These are phyloP conservation scores for Pezicula rhizophila DNA, from an alignment of 2,329 filamentous ascomycete species.

Conservation along the genomic window DNA sequence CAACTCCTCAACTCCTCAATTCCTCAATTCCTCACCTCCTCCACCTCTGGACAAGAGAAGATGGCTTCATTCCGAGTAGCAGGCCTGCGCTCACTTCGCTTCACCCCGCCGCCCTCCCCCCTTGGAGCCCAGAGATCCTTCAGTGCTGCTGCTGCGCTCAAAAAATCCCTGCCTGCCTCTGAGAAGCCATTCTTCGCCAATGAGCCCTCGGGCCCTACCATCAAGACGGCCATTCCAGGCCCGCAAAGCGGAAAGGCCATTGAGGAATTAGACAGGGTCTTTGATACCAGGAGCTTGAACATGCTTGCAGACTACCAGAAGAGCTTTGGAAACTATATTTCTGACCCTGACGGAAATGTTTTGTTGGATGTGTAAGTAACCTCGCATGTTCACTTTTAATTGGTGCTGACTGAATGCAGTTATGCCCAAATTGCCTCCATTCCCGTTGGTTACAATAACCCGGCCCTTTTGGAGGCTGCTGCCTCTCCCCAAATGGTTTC, in stretches of 20 bases:
- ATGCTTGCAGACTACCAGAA: constrained; percentile 48
- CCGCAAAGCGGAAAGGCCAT: constrained; percentile 31
- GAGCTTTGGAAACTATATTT: constrained; percentile 47
- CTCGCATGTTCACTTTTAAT: constrained; percentile 4
- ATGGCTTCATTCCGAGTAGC: constrained; percentile 28
- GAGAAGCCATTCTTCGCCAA: constrained; percentile 24
- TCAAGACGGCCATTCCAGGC: constrained; percentile 33
- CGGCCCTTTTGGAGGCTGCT: constrained; percentile 58
- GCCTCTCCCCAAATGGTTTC: constrained; percentile 65
- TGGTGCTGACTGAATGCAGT: constrained; percentile 26
- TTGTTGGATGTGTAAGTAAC: constrained; percentile 40
- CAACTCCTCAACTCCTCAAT: neutral
- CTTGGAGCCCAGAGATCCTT: constrained; percentile 14
- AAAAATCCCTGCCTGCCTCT: constrained; percentile 9
- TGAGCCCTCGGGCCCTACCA: constrained; percentile 24
- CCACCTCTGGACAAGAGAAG: neutral
- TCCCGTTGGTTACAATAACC: constrained; percentile 78
- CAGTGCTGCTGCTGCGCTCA: constrained; percentile 16
- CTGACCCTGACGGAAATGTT: constrained; percentile 44
- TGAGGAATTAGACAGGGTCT: constrained; percentile 39
- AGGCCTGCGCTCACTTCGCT: constrained; percentile 20
- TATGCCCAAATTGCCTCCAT: constrained; percentile 82
- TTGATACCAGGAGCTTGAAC: constrained; percentile 46
- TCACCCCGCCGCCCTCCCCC: constrained; percentile 4
- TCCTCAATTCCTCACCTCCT: neutral